Evolutionary conservation across 129 eudicot species (phyloP), one percentile per base, ranked within the genome.

Genomic region (Flaveria ramosissima): DNA sequence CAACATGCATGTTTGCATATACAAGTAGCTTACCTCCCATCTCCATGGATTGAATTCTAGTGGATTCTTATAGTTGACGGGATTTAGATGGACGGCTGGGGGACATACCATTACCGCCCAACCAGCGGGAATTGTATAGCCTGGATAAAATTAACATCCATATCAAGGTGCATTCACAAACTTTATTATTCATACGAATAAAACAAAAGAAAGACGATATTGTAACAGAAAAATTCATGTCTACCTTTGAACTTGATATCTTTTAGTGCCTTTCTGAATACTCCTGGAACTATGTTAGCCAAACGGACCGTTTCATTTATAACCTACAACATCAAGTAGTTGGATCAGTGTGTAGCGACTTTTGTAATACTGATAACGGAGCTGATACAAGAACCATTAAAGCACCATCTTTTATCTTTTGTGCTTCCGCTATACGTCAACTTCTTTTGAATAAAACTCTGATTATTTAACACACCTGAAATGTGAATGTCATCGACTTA

Each of bases 71-170:
- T 90, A 90, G 52, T 55, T 85, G 77, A 71, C 71, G 2, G 98
- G 96, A 46, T 93, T 87, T 60, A 93, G 74, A 81, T 93, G 98
- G 26, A 90, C 91, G 16, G 98, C 97, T 23, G 98, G 98, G 77
- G 98, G 98, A 81, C 98, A 90, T 32, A 93, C 97, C 98, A 93
- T 90, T 17, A 93, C 86, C 0, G 96, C 96, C 98, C 98, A 93
- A 80, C 96, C 97, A 61, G 97, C 89, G 72, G 98, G 98, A 76
- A 93, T 93, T 5, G 97, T 93, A 65, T 88, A 86, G 21, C 79
- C 97, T 92, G 87, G 87, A 85, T 76, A 68, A 70, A 12, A 14
- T 36, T 26, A 60, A 55, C 48, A 70, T 82, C 60, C 52, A 66
- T 81, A 57, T 72, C 27, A 66, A 68, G 70, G 63, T 80, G 70